Conservation (phyloP, 352 stramenopile species). For the Detonula confervacea region DNA sequence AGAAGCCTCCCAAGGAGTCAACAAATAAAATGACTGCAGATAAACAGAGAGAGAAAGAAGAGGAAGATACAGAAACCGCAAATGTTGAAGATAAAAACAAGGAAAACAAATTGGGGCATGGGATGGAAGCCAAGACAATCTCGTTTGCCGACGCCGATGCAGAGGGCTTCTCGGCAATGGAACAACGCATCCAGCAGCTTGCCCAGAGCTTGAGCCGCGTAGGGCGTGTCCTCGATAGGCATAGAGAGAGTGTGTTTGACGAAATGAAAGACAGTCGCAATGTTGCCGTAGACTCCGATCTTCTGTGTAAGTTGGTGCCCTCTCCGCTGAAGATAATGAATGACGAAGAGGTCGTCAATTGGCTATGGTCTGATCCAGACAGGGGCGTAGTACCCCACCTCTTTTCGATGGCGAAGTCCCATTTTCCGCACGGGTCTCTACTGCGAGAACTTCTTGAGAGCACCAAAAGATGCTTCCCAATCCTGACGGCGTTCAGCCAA, state of each 20-base stretch:
- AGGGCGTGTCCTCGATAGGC: slow-evolving; percentile 81
- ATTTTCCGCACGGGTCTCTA: slow-evolving; percentile 47
- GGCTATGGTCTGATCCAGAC: slow-evolving; percentile 78
- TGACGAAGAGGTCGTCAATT: slow-evolving; percentile 77
- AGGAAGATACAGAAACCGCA: slow-evolving; percentile 8
- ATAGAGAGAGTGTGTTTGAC: slow-evolving; percentile 66
- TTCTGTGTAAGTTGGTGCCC: slow-evolving; percentile 62
- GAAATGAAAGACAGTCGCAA: slow-evolving; percentile 18
- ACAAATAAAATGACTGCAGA: slow-evolving; percentile 30
- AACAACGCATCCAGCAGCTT: slow-evolving; percentile 84
- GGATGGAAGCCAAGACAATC: slow-evolving; percentile 62
- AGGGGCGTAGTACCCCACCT: slow-evolving; percentile 66
- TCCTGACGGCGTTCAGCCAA: slow-evolving; percentile 43
- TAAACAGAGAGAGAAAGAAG: slow-evolving; percentile 27
- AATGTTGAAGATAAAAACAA: slow-evolving; percentile 20
- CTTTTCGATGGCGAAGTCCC: slow-evolving; percentile 40
- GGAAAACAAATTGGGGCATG: too few relatives aligned
- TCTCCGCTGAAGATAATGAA: slow-evolving; percentile 76
- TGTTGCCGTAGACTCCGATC: slow-evolving; percentile 41
- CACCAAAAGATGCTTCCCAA: slow-evolving; percentile 35
- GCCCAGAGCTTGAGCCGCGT: slow-evolving; percentile 81
- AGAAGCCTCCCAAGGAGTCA: slow-evolving; percentile 15
- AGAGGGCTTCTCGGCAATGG: slow-evolving; percentile 82
- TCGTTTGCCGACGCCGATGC: slow-evolving; percentile 82
- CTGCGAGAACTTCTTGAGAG: slow-evolving; percentile 33